Conservation (phyloP, 495 filamentous ascomycete genomes). For the Aspergillus olivimuriae region DNA sequence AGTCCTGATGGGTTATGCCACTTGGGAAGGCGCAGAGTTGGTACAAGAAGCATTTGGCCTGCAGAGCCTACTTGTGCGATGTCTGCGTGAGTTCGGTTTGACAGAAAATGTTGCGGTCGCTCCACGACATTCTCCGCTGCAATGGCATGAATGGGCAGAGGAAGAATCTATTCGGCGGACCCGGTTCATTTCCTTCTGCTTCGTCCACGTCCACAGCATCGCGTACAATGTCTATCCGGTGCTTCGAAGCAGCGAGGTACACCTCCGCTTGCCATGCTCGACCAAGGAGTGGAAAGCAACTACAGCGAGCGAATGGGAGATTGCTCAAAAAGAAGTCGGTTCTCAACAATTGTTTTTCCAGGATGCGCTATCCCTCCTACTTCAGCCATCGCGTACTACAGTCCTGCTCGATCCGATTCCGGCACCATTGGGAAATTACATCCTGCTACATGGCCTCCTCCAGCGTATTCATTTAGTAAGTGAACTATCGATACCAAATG, state of each 20-base stretch:
- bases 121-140: slow-evolving; percentile 16
- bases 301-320: slow-evolving; percentile 28
- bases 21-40: slow-evolving; percentile 32
- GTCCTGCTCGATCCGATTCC: slow-evolving; percentile 29
- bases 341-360: slow-evolving; percentile 34
- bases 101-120: slow-evolving; percentile 18
- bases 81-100: slow-evolving; percentile 27
- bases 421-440: slow-evolving; percentile 34
- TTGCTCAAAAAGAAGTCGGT: slow-evolving; percentile 22
- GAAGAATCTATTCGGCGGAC: slow-evolving; percentile 34
- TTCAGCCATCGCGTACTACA: slow-evolving; percentile 25
- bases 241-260: slow-evolving; percentile 33
- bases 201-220: slow-evolving; percentile 34
- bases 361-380: slow-evolving; percentile 30
- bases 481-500: slow-evolving; percentile 32
- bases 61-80: slow-evolving; percentile 27
- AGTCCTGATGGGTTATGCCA: slow-evolving; percentile 32
- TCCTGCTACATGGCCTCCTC: slow-evolving; percentile 33
- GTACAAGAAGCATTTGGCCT: slow-evolving; percentile 33
- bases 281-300: slow-evolving; percentile 34
- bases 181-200: slow-evolving; percentile 34
- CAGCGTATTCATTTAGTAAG: slow-evolving; percentile 36
- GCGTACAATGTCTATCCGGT: slow-evolving; percentile 36
- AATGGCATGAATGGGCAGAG: slow-evolving; percentile 36
- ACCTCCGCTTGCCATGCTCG: slow-evolving; percentile 33